Evolutionary conservation across 257 asterid genomes (phyloP), one percentile per base, ranked within the genome.

Genomic region (Dorcoceras hygrometricum): DNA sequence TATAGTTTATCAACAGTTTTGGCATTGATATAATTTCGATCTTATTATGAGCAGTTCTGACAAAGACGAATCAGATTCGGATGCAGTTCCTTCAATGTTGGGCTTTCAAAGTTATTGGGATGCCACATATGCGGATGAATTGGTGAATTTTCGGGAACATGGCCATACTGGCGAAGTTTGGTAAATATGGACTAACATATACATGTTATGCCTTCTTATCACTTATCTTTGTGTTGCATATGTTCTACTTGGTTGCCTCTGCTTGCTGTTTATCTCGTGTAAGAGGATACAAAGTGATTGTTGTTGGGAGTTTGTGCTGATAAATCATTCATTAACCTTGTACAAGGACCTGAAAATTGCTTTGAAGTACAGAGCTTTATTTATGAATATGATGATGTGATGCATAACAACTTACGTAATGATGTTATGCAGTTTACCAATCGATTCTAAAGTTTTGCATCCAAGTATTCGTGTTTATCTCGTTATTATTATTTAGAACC

Each of bases 81-180:
- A 90, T 64, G 75, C 85, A 28, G 91, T 73, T 67, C 77, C 92
- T 32, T 90, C 97, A 22, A 81, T 87, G 95, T 79, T 94, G 70
- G 99, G 99, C 65, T 87, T 87, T 74, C 99, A 90, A 82, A 90
- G 97, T 77, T 90, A 90, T 65, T 94, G 99, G 99, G 95, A 94
- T 77, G 77, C 97, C 58, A 63, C 96, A 8, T 94, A 94, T 80
- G 95, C 99, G 0, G 96, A 87, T 75, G 97, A 94, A 75, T 71
- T 94, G 81, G 67, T 85, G 0, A 94, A 88, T 75, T 90, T 94
- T 75, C 84, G 93, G 70, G 96, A 88, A 73, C 96, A 94, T 54
- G 99, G 97, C 54, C 97, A 94, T 76, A 71, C 89, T 73, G 97
- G 97, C 65, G 97, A 94, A 88, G 83, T 94, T 77, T 90, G 99